Percentiles rank a stretch among this genome's conserved stretches.
phyloP scores from a whole-genome alignment of 768 basidiomycete species.

The Suillus sp. region DNA sequence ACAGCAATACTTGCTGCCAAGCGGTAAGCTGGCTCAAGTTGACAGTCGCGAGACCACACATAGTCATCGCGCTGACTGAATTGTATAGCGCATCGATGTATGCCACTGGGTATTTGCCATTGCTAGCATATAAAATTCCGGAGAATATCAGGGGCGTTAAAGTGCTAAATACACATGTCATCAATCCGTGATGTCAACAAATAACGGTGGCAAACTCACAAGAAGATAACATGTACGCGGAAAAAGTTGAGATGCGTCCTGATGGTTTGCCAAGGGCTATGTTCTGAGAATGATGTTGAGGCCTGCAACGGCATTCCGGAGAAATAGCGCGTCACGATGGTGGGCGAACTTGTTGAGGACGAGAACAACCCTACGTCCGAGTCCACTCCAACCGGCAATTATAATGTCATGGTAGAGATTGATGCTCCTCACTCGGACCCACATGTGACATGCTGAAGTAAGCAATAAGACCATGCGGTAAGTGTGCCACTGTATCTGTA shows the following conservation, averaged over 20 bases:
- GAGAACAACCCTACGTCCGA: background rate
- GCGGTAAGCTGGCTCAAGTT: slow-evolving; percentile 68
- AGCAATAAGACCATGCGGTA: background rate
- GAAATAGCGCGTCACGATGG: background rate
- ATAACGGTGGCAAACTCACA: slow-evolving; percentile 42
- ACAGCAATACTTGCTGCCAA: slow-evolving; percentile 71
- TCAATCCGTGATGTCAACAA: background rate
- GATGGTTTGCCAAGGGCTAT: slow-evolving; percentile 28
- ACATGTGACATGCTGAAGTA: background rate
- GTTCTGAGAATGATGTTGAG: slow-evolving; percentile 4
- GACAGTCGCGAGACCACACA: slow-evolving; percentile 74
- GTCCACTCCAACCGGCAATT: background rate
- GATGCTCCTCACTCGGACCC: background rate
- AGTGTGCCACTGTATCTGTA: slow-evolving; percentile 20
- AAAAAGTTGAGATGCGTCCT: slow-evolving; percentile 65
- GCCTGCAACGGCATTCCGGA: background rate
- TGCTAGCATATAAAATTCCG: slow-evolving; percentile 80
- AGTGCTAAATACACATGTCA: slow-evolving; percentile 45
- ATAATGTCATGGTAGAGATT: background rate
- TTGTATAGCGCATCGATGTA: slow-evolving; percentile 82
- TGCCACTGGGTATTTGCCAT: slow-evolving; percentile 67
- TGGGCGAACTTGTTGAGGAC: background rate
- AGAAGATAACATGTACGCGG: slow-evolving; percentile 60
- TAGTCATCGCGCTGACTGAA: slow-evolving; percentile 76
- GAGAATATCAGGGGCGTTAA: slow-evolving; percentile 80